These are phyloP conservation scores for Adiantum capillusveneris DNA, from an alignment of 75 land plant genomes.

Conservation along the genomic window DNA sequence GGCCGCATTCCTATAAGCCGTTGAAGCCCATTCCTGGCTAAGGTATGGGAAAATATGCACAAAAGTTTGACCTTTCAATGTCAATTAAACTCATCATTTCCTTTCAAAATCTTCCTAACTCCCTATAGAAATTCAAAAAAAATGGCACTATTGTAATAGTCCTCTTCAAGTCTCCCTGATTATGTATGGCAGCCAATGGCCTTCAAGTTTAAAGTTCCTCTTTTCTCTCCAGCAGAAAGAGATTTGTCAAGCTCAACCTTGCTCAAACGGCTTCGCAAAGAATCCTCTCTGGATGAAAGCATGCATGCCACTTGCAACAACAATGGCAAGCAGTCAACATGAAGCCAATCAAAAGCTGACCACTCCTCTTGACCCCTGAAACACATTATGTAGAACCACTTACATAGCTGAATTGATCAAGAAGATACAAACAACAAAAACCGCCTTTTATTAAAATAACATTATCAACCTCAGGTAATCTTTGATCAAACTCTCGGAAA, in stretches of 20 bases:
- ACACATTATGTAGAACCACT: neutral
- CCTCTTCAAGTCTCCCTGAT: too few relatives aligned
- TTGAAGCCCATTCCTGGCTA: too few relatives aligned
- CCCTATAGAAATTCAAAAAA: too few relatives aligned
- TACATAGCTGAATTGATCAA: neutral
- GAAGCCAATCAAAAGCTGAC: slow-evolving; percentile 88
- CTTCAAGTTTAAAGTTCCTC: too few relatives aligned
- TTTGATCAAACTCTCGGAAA: slow-evolving; percentile 53
- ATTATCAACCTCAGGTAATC: slow-evolving; percentile 56
- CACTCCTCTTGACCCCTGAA: slow-evolving; percentile 59
- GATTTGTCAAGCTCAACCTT: slow-evolving; percentile 31
- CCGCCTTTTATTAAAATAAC: too few relatives aligned
- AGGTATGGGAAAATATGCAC: neutral
- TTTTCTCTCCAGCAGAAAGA: too few relatives aligned
- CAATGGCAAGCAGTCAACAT: slow-evolving; percentile 61
- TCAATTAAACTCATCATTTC: too few relatives aligned
- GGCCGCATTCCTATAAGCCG: too few relatives aligned
- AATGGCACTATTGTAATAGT: too few relatives aligned
- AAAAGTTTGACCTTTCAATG: too few relatives aligned
- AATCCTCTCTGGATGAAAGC: slow-evolving; percentile 79
- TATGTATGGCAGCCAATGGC: too few relatives aligned
- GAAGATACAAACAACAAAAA: neutral
- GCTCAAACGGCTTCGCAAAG: slow-evolving; percentile 50
- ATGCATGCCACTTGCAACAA: slow-evolving; percentile 69
- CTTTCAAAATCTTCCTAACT: too few relatives aligned